phyloP scores from a whole-genome alignment of 2,329 filamentous ascomycete genomes.

The Calonectria hawksworthii region DNA sequence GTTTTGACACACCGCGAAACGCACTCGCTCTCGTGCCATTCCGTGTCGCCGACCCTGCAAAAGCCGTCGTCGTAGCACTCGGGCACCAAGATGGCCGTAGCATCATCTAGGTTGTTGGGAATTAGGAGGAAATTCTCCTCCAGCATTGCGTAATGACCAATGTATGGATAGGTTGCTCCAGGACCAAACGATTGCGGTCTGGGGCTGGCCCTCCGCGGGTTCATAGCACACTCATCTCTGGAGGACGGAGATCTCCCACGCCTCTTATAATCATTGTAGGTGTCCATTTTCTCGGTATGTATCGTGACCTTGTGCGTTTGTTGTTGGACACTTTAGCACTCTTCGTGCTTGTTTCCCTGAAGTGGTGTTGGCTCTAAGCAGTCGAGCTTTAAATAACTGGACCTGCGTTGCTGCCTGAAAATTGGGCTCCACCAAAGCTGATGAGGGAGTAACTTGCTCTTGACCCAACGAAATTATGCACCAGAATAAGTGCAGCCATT shows the following conservation, averaged over 20 bases:
- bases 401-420: background rate
- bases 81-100: background rate
- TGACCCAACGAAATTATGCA: background rate
- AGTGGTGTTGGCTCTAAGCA: background rate
- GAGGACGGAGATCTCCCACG: background rate
- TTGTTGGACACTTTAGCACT: too few relatives aligned
- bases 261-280: background rate
- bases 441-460: background rate
- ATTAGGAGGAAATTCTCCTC: background rate
- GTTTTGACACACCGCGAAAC: conserved; percentile 13
- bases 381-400: background rate
- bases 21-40: background rate
- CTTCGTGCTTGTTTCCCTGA: background rate
- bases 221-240: background rate
- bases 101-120: background rate
- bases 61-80: background rate
- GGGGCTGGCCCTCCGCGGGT: background rate
- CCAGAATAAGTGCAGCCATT: background rate
- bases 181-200: conserved; percentile 9
- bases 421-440: background rate
- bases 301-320: background rate
- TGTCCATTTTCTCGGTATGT: background rate
- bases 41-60: background rate
- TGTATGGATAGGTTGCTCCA: background rate
- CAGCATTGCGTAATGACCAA: background rate